Percentiles rank a stretch among this genome's conserved stretches.
phyloP scores from a whole-genome alignment of 768 basidiomycete genomes.

The Thelephora aurantiotincta region DNA sequence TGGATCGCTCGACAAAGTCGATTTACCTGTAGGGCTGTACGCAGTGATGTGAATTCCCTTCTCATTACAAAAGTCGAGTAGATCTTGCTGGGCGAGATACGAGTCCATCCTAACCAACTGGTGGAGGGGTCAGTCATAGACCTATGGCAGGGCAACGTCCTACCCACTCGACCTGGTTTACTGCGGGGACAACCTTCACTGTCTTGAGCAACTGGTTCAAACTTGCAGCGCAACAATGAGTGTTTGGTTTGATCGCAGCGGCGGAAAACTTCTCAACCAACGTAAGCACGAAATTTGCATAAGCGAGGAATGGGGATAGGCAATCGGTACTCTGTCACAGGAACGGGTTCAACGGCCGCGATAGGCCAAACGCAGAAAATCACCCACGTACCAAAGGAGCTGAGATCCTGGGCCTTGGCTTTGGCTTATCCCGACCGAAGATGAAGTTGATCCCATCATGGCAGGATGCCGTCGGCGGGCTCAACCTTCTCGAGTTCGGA shows the following conservation, averaged over 20 bases:
- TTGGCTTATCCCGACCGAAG: constrained; percentile 37
- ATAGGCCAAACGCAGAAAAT: constrained; percentile 2
- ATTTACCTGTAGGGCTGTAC: constrained; percentile 31
- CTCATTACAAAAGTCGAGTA: constrained; percentile 29
- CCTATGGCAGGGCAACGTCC: not conserved
- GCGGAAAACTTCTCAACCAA: constrained; percentile 14
- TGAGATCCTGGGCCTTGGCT: constrained; percentile 61
- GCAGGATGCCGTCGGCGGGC: not conserved
- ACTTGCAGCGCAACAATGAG: constrained; percentile 4
- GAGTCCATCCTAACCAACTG: constrained; percentile 30
- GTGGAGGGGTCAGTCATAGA: not conserved
- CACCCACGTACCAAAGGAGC: constrained; percentile 77
- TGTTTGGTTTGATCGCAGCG: not conserved
- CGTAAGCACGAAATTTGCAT: not conserved
- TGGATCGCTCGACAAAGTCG: too few relatives aligned
- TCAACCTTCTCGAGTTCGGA: constrained; percentile 80
- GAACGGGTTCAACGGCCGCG: constrained; percentile 4
- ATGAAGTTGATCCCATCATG: not conserved
- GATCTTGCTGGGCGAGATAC: constrained; percentile 33
- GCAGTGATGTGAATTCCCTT: constrained; percentile 37
- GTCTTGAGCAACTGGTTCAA: constrained; percentile 16
- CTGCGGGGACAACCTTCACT: constrained; percentile 20
- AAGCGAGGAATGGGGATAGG: too few relatives aligned
- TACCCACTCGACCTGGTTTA: constrained; percentile 22
- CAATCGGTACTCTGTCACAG: constrained; percentile 8